Base-by-base conservation (phyloP, 805 yeast species). In the Spathaspora boniae region DNA sequence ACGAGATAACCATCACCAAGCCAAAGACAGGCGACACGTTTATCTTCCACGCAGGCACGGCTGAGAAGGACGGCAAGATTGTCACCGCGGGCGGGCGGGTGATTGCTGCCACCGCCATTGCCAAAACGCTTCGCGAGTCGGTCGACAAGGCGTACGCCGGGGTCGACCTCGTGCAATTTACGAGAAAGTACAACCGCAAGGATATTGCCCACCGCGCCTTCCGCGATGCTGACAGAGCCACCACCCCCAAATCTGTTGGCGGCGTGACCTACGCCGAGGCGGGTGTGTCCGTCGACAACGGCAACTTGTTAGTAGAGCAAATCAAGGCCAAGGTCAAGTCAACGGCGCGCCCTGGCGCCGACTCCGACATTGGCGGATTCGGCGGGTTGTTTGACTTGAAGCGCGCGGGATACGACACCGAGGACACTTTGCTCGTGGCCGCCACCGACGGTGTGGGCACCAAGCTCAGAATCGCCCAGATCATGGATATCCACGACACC, bases 361-460 rank as follows among this genome's bases (percentile, higher is more conserved):
- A 93, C 54, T 86, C 97, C 11, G 96, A 88, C 49, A 93, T 93
- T 50, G 99, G 99, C 56, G 99, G 99, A 2, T 93, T 93, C 55
- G 99, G 99, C 47, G 99, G 99, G 47, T 67, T 91, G 29, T 94
- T 93, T 48, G 98, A 94, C 59, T 72, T 93, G 53, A 76, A 79
- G 48, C 79, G 80, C 34, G 95, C 95, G 29, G 98, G 98, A 5
- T 93, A 81, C 64, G 78, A 80, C 47, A 76, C 87, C 15, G 78
- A 74, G 45, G 80, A 83, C 38, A 80, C 87, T n/a, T 63, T 93
- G 38, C 69, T 93, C 40, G 98, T 93, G 27, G 96, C 93, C 41
- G 98, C 98, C 41, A 93, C 99, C 31, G 99, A 93, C 65, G 99
- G 99, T 65, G 98, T 93, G 40, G 99, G 99, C 47, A 91, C 98